These are phyloP conservation scores for Russula earlei DNA, from an alignment of 768 basidiomycete species.

Conservation along the genomic window DNA sequence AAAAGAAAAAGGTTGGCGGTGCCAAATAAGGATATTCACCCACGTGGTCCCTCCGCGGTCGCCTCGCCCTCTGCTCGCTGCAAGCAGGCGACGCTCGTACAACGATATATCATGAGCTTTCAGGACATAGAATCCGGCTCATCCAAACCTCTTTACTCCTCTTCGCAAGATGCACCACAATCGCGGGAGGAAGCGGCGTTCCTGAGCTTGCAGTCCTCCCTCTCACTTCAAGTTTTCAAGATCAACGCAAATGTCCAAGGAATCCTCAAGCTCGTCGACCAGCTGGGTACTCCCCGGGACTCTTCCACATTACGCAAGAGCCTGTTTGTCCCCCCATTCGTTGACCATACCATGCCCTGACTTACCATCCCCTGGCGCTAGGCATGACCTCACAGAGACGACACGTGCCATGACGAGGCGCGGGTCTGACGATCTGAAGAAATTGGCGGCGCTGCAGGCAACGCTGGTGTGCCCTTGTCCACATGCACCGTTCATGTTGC, in stretches of 20 bases:
- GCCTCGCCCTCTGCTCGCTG: no score
- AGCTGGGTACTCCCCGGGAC: constrained; percentile 80
- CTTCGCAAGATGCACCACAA: constrained; percentile 26
- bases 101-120: constrained; percentile 34
- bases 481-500: background rate
- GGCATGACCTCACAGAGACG: constrained; percentile 89
- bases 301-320: constrained; percentile 71
- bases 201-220: constrained; percentile 60
- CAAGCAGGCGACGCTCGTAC: no score
- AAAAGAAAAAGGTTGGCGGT: no score
- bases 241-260: constrained; percentile 97
- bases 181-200: constrained; percentile 66
- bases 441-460: constrained; percentile 59
- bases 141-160: constrained; percentile 26
- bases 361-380: constrained; percentile 24
- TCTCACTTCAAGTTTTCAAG: constrained; percentile 95
- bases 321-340: constrained; percentile 47
- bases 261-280: constrained; percentile 92
- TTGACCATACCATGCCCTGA: background rate
- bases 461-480: constrained; percentile 38
- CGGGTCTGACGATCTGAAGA: constrained; percentile 89
- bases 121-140: constrained; percentile 42
- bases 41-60: constrained; percentile 4
- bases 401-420: constrained; percentile 94
- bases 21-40: background rate